phyloP scores from a whole-genome alignment of 352 stramenopile species.

The Phytophthora citricola region DNA sequence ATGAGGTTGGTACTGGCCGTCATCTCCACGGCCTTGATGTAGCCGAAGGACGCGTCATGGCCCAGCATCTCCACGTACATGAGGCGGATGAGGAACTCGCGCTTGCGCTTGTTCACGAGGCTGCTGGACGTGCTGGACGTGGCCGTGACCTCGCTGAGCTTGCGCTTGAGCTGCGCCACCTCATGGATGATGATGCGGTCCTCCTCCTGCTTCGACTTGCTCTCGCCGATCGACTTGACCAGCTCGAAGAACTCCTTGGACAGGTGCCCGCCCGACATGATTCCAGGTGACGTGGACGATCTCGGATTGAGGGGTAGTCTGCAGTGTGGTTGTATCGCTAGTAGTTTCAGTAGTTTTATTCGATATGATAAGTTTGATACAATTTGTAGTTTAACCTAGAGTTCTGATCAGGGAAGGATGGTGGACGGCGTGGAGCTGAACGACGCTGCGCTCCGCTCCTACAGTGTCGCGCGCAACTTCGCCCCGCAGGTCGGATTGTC shows the following conservation, averaged over 20 bases:
- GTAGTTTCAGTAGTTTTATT: neutral
- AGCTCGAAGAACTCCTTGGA: conserved; percentile 99
- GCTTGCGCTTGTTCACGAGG: conserved; percentile 95
- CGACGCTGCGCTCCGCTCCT: conserved; percentile 69
- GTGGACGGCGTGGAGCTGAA: conserved; percentile 51
- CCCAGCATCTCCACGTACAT: conserved; percentile 99
- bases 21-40: conserved; percentile 99
- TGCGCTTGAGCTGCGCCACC: conserved; percentile 96
- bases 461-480: conserved; percentile 75
- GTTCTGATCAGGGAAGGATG: neutral
- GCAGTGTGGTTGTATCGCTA: conserved; percentile 27
- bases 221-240: conserved; percentile 99
- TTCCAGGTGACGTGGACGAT: conserved; percentile 26
- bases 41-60: conserved; percentile 99
- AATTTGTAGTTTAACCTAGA: conserved; percentile 4
- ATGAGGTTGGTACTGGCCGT: conserved; percentile 97
- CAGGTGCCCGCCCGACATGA: conserved; percentile 89
- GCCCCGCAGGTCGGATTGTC: conserved; percentile 48
- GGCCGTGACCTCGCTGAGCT: conserved; percentile 90
- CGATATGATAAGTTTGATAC: no score
- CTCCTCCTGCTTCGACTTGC: conserved; percentile 99
- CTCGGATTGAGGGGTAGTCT: conserved; percentile 18
- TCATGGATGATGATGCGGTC: conserved; percentile 99
- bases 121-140: conserved; percentile 76
- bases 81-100: conserved; percentile 99